These are phyloP conservation scores for Linnemannia zychae DNA, from an alignment of 192 early-diverging fungal species.

Conservation along the genomic window DNA sequence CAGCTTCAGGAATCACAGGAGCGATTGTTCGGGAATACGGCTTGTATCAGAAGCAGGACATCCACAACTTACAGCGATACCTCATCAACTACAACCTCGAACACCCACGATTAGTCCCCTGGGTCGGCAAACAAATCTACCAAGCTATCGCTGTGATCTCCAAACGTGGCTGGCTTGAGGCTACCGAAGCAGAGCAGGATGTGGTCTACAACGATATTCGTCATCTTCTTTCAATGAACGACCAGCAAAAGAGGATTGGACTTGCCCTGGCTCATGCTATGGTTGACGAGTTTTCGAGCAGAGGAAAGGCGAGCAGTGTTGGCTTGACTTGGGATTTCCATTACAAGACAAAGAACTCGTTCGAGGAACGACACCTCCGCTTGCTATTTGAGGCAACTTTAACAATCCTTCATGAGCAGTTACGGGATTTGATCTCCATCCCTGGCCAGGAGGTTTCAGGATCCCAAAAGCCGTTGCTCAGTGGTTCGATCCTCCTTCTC, in stretches of 20 bases:
- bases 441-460: slow-evolving; percentile 49
- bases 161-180: slow-evolving; percentile 75
- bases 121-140: slow-evolving; percentile 68
- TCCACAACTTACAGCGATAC: slow-evolving; percentile 68
- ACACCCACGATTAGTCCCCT: slow-evolving; percentile 63
- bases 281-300: slow-evolving; percentile 75
- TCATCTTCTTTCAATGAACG: slow-evolving; percentile 61
- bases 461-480: slow-evolving; percentile 36
- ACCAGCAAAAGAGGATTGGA: slow-evolving; percentile 61
- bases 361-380: slow-evolving; percentile 70
- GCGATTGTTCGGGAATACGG: slow-evolving; percentile 70
- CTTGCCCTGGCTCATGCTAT: slow-evolving; percentile 66
- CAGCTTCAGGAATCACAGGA: slow-evolving; percentile 67
- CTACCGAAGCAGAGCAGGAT: slow-evolving; percentile 63
- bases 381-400: slow-evolving; percentile 66
- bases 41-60: slow-evolving; percentile 65
- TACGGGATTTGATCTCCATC: slow-evolving; percentile 43
- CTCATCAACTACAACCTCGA: slow-evolving; percentile 69
- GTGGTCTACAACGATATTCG: slow-evolving; percentile 68
- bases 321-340: slow-evolving; percentile 79
- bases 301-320: slow-evolving; percentile 66
- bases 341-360: slow-evolving; percentile 70
- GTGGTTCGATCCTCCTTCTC: slow-evolving; percentile 44
- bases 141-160: slow-evolving; percentile 72
- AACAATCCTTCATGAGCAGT: slow-evolving; percentile 61